These are phyloP conservation scores for Eremothecium coryli DNA, from an alignment of 1,139 yeast species.

Conservation along the genomic window DNA sequence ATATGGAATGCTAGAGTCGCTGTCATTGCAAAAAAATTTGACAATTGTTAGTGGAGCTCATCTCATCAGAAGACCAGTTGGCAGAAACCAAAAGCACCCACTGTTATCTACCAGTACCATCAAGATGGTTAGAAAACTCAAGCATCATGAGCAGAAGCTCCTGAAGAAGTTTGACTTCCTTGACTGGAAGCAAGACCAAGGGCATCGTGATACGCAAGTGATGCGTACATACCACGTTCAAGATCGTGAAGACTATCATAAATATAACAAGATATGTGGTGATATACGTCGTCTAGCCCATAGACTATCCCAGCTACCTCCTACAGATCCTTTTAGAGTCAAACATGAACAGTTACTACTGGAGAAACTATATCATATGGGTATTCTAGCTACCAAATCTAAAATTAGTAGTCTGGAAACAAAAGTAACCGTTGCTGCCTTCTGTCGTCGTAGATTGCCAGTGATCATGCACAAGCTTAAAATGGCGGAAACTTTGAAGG, in stretches of 20 bases:
- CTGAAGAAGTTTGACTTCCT: slow-evolving; percentile 93
- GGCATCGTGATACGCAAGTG: slow-evolving; percentile 90
- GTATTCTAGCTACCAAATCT: slow-evolving; percentile 72
- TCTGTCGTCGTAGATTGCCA: slow-evolving; percentile 86
- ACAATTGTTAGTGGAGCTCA: too few species aligned
- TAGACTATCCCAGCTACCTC: slow-evolving; percentile 70
- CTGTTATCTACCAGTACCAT: too few species aligned
- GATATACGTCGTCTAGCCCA: slow-evolving; percentile 79
- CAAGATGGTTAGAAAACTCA: slow-evolving; percentile 82
- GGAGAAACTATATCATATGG: slow-evolving; percentile 83
- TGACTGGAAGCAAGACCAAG: slow-evolving; percentile 95
- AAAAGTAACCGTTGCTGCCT: slow-evolving; percentile 81
- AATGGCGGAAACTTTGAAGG: slow-evolving; percentile 85
- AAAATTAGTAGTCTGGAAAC: slow-evolving; percentile 91
- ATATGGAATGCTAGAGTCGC: too few species aligned
- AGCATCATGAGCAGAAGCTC: slow-evolving; percentile 91
- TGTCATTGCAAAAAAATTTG: too few species aligned
- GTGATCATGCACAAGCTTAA: slow-evolving; percentile 91
- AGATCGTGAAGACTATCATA: slow-evolving; percentile 90
- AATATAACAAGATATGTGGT: slow-evolving; percentile 88
- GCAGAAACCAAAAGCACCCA: too few species aligned
- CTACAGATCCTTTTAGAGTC: slow-evolving; percentile 75
- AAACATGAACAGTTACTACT: slow-evolving; percentile 80
- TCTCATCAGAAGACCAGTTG: too few species aligned
- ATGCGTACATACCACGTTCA: slow-evolving; percentile 92